Conservation (phyloP, 2,329 filamentous ascomycete genomes). For the Colletotrichum truncatum region DNA sequence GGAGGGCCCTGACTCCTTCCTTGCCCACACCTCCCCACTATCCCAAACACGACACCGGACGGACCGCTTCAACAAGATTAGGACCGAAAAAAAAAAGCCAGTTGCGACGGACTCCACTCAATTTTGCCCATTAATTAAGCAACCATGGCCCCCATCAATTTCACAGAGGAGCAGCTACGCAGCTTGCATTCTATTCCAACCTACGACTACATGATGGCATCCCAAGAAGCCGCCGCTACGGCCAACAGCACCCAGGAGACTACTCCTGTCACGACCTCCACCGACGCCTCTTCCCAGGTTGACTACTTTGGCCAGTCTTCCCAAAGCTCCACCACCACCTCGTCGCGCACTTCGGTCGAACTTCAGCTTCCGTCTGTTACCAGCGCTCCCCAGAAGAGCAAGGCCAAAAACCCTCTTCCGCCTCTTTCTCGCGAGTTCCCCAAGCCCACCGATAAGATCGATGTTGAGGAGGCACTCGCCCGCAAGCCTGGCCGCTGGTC, state of each 20-base stretch:
- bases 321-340: constrained; percentile 22
- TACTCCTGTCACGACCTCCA: constrained; percentile 21
- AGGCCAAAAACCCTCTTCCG: constrained; percentile 43
- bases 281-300: constrained; percentile 13
- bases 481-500: constrained; percentile 54
- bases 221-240: constrained; percentile 1
- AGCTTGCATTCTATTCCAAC: constrained; percentile 33
- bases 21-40: constrained; percentile 16
- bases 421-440: constrained; percentile 48
- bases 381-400: neutral
- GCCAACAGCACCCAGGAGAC: neutral
- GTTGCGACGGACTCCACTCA: constrained; percentile 20
- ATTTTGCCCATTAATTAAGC: constrained; percentile 1
- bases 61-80: constrained; percentile 21
- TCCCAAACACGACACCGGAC: constrained; percentile 2
- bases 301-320: constrained; percentile 20
- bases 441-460: constrained; percentile 48
- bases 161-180: constrained; percentile 32
- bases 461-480: constrained; percentile 53
- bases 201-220: constrained; percentile 27
- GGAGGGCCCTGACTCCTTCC: constrained; percentile 7
- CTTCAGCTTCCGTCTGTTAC: constrained; percentile 17
- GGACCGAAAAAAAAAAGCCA: constrained; percentile 19
- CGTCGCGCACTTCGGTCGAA: constrained; percentile 21
- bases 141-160: constrained; percentile 20